These are phyloP conservation scores for Kwoniella botswanensis DNA, from an alignment of 768 basidiomycete genomes.

Conservation along the genomic window DNA sequence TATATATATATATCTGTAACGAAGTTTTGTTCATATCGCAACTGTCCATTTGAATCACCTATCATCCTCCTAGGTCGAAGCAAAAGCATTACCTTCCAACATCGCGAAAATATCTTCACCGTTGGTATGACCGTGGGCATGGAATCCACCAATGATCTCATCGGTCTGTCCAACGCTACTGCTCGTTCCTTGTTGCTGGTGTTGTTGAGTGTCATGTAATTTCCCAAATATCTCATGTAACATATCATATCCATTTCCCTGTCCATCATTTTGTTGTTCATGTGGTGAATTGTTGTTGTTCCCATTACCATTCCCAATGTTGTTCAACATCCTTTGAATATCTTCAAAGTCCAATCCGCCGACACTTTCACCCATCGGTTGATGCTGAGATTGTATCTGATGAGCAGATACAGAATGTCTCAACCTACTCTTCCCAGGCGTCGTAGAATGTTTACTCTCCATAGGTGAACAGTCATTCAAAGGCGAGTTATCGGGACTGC, in stretches of 20 bases:
- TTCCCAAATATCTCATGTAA: constrained; percentile 22
- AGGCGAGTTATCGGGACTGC: constrained; percentile 34
- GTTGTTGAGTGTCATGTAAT: constrained; percentile 7
- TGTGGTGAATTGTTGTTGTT: constrained; percentile 7
- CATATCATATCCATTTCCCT: constrained; percentile 20
- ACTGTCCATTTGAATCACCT: background rate
- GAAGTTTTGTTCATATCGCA: no score
- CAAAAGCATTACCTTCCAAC: constrained; percentile 19
- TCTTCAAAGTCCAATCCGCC: constrained; percentile 12
- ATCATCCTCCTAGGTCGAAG: background rate
- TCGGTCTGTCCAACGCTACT: constrained; percentile 24
- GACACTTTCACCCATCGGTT: background rate
- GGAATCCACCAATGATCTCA: constrained; percentile 16
- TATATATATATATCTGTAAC: no score
- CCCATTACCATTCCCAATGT: constrained; percentile 2
- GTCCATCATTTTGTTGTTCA: background rate
- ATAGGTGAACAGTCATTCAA: constrained; percentile 14
- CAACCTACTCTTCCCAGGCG: constrained; percentile 18
- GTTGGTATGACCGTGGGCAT: background rate
- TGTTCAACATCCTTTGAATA: constrained; percentile 26
- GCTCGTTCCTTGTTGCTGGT: background rate
- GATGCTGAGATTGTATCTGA: constrained; percentile 6
- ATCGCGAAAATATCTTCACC: constrained; percentile 25
- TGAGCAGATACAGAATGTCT: constrained; percentile 16
- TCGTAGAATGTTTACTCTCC: constrained; percentile 10